Evolutionary conservation across 352 stramenopile genomes (phyloP).

Genomic region (Globisporangium parvum): DNA sequence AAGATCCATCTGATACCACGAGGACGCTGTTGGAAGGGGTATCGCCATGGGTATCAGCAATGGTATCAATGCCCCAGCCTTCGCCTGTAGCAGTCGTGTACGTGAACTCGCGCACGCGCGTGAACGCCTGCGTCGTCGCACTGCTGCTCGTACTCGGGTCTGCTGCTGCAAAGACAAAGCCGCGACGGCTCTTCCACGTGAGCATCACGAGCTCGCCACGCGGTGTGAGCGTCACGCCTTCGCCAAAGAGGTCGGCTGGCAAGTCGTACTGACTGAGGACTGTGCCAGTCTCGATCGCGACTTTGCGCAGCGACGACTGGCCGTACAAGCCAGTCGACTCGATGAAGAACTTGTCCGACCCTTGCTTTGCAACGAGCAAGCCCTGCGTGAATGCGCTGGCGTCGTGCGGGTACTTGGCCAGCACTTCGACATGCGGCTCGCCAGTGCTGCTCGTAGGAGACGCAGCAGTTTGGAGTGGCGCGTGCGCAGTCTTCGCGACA

Average conservation of each 20-base stretch:
- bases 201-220: conserved; percentile 84
- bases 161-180: conserved; percentile 66
- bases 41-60: conserved; percentile 23
- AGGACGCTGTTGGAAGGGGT: conserved; percentile 6
- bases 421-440: conserved; percentile 32
- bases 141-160: background rate
- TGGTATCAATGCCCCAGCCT: conserved; percentile 93
- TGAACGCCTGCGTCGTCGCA: conserved; percentile 17
- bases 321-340: conserved; percentile 90
- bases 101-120: conserved; percentile 52
- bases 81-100: conserved; percentile 75
- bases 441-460: background rate
- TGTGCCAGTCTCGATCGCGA: conserved; percentile 82
- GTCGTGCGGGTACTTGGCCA: conserved; percentile 80
- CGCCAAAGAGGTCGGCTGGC: conserved; percentile 75
- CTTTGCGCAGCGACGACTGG: conserved; percentile 79
- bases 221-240: conserved; percentile 83
- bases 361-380: conserved; percentile 49
- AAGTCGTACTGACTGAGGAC: conserved; percentile 65
- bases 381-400: conserved; percentile 82
- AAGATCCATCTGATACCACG: conserved; percentile 88
- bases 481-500: conserved; percentile 13
- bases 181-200: conserved; percentile 87
- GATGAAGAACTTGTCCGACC: conserved; percentile 75
- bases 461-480: background rate